Evolutionary conservation across 2,329 filamentous ascomycete species (phyloP).

Genomic region (Fusarium solani-melongenae): DNA sequence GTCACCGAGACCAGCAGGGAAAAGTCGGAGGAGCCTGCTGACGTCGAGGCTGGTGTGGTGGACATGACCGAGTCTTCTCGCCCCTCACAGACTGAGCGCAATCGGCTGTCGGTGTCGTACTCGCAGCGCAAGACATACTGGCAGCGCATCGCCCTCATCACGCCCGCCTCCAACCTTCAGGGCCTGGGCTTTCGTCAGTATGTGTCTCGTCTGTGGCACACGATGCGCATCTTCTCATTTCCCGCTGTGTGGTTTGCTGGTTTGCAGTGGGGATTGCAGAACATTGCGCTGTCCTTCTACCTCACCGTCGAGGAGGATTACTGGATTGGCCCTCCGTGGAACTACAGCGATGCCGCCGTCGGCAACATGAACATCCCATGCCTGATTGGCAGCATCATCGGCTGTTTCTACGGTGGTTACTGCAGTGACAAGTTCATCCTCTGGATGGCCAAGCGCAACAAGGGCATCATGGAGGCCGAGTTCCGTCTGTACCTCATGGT

Average conservation of each 20-base stretch:
- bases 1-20: conserved; percentile 7
- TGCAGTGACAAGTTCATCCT: conserved; percentile 66
- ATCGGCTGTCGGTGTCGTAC: conserved; percentile 38
- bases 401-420: conserved; percentile 68
- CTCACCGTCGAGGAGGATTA: conserved; percentile 67
- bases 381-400: conserved; percentile 64
- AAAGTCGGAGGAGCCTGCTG: conserved; percentile 10
- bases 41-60: conserved; percentile 17
- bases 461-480: conserved; percentile 66
- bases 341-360: conserved; percentile 63
- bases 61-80: conserved; percentile 27
- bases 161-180: conserved; percentile 63
- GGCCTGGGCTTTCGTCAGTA: conserved; percentile 67
- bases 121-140: conserved; percentile 60
- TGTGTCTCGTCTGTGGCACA: conserved; percentile 62
- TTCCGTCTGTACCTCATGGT: conserved; percentile 64
- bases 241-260: conserved; percentile 68
- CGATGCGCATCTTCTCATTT: conserved; percentile 66
- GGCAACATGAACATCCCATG: conserved; percentile 69
- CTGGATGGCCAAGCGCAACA: conserved; percentile 64
- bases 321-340: conserved; percentile 64
- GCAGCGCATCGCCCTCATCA: conserved; percentile 66
- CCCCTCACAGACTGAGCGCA: conserved; percentile 28
- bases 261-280: conserved; percentile 69
- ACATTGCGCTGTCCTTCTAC: conserved; percentile 70